Conservation (phyloP, 208 protist genomes). For the Trypanosoma mega region DNA sequence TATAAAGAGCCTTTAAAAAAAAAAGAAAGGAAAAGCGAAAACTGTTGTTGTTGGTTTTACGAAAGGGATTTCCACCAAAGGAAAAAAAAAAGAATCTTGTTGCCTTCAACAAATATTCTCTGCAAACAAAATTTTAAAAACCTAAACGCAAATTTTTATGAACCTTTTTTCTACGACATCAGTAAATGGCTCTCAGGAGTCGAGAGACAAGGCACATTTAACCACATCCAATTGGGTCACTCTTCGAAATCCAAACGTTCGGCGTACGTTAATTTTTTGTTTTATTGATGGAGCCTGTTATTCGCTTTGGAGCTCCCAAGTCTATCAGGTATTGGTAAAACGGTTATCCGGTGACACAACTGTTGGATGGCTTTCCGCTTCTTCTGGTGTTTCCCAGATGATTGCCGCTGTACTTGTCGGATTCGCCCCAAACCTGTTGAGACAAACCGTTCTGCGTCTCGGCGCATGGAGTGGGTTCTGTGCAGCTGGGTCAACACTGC, state of each 20-base stretch:
- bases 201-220: no score
- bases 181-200: no score
- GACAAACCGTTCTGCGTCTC: slow-evolving; percentile 26
- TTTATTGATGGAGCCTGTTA: slow-evolving; percentile 45
- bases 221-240: no score
- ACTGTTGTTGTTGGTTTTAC: no score
- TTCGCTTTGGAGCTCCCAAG: slow-evolving; percentile 38
- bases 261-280: slow-evolving; percentile 28
- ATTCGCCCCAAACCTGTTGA: slow-evolving; percentile 13
- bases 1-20: no score
- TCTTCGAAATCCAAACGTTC: slow-evolving; percentile 31
- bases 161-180: no score
- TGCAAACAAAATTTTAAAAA: no score
- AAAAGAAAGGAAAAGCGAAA: no score
- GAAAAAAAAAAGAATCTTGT: no score
- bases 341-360: slow-evolving; percentile 22
- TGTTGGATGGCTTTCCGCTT: slow-evolving; percentile 34
- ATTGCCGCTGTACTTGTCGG: slow-evolving; percentile 31
- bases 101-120: no score
- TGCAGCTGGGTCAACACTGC: slow-evolving; percentile 14
- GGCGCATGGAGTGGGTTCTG: slow-evolving; percentile 28
- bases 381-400: slow-evolving; percentile 44
- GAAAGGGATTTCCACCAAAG: no score
- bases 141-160: no score
- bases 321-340: slow-evolving; percentile 43